Percentiles rank a stretch among this genome's conserved stretches.
These are phyloP conservation scores for Pouteria campechiana DNA, from an alignment of 179 eudicot species.

Conservation along the genomic window DNA sequence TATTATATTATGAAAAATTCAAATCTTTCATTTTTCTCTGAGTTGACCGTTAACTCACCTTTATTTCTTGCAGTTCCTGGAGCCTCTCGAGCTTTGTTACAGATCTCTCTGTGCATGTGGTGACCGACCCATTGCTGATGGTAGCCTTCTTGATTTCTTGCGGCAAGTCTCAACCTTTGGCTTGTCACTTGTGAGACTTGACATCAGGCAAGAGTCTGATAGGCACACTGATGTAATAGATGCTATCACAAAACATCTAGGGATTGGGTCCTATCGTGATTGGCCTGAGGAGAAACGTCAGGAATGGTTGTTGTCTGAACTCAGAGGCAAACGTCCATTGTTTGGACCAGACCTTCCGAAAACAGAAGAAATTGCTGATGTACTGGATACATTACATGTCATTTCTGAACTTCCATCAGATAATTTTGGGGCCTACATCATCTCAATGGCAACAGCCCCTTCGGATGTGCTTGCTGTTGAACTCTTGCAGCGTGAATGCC, in stretches of 20 bases:
- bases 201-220: constrained; percentile 90
- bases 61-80: constrained; percentile 53
- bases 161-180: constrained; percentile 95
- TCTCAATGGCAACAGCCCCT: constrained; percentile 94
- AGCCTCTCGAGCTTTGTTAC: constrained; percentile 91
- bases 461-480: constrained; percentile 96
- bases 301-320: constrained; percentile 90
- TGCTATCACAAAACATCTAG: constrained; percentile 74
- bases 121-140: constrained; percentile 85
- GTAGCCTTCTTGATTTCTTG: constrained; percentile 89
- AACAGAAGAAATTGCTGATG: constrained; percentile 94
- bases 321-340: constrained; percentile 80
- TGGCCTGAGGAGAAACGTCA: constrained; percentile 90
- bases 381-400: constrained; percentile 67
- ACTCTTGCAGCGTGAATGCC: constrained; percentile 91
- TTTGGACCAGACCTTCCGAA: constrained; percentile 88
- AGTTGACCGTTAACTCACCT: background rate
- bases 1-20: too few species aligned
- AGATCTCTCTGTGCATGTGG: constrained; percentile 88
- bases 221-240: constrained; percentile 91
- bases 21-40: background rate
- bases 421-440: constrained; percentile 90
- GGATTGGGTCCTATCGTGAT: constrained; percentile 80
- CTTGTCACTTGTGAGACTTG: constrained; percentile 80
- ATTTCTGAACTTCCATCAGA: constrained; percentile 83